Evolutionary conservation across 768 basidiomycete species (phyloP).

Genomic region (Serendipita vermifera): DNA sequence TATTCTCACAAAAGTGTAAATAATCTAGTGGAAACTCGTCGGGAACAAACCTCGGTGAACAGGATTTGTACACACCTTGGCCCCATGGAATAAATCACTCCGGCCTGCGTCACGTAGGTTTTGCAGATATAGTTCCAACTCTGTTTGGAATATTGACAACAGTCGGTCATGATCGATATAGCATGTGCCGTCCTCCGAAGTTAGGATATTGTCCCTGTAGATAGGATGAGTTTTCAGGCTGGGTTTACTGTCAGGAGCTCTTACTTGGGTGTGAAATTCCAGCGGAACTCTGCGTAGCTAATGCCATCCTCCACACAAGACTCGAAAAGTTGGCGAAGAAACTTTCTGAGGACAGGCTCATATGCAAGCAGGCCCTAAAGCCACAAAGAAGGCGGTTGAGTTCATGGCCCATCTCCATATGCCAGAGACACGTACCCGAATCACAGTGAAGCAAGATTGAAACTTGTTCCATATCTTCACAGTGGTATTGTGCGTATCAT

Average conservation of each 20-base stretch:
- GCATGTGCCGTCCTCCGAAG: slow-evolving; percentile 40
- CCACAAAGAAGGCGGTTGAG: slow-evolving; percentile 38
- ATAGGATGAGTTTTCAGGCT: neutral
- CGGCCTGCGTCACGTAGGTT: slow-evolving; percentile 40
- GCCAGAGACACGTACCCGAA: neutral
- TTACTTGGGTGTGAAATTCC: slow-evolving; percentile 51
- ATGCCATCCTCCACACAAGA: slow-evolving; percentile 58
- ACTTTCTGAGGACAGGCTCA: slow-evolving; percentile 45
- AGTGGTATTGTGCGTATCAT: slow-evolving; percentile 57
- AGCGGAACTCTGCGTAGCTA: slow-evolving; percentile 53
- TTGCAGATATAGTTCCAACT: slow-evolving; percentile 40
- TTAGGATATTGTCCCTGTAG: neutral
- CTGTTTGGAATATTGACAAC: slow-evolving; percentile 39
- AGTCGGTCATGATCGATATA: slow-evolving; percentile 48
- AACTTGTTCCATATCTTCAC: slow-evolving; percentile 72
- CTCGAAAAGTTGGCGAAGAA: slow-evolving; percentile 48
- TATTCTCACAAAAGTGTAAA: slow-evolving; percentile 51
- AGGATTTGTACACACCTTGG: slow-evolving; percentile 31
- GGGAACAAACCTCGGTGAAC: neutral
- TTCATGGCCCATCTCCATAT: no score
- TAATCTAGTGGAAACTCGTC: slow-evolving; percentile 34
- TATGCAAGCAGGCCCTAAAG: slow-evolving; percentile 34
- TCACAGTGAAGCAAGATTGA: slow-evolving; percentile 9
- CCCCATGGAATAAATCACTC: slow-evolving; percentile 51
- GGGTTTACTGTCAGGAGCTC: slow-evolving; percentile 14